phyloP scores from a whole-genome alignment of 2,329 filamentous ascomycete species.

The Colletotrichum sp. region DNA sequence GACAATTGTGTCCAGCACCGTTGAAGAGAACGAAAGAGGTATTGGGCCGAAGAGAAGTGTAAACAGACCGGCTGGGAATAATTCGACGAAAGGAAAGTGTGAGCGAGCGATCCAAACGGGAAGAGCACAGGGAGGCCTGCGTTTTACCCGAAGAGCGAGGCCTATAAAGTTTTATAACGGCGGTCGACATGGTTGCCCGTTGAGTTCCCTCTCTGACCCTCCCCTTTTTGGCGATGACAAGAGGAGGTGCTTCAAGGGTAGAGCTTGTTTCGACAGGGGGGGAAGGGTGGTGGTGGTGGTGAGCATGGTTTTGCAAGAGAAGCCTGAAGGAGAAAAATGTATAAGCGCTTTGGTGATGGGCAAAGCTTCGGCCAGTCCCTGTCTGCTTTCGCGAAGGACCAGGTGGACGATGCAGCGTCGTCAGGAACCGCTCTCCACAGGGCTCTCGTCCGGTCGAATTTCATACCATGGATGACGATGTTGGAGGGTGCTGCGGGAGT shows the following conservation, averaged over 20 bases:
- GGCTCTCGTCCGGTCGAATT: background rate
- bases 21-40: background rate
- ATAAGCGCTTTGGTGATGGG: background rate
- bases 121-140: background rate
- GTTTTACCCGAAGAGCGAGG: conserved; percentile 6
- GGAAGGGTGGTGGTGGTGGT: background rate
- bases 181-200: background rate
- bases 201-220: background rate
- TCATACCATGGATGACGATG: background rate
- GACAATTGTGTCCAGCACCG: conserved; percentile 18
- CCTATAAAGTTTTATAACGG: conserved; percentile 10
- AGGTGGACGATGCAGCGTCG: background rate
- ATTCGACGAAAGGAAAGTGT: conserved; percentile 1
- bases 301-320: background rate
- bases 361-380: background rate
- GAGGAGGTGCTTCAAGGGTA: background rate
- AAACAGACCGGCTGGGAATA: background rate
- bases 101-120: background rate
- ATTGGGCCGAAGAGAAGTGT: background rate
- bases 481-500: background rate
- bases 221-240: conserved; percentile 1
- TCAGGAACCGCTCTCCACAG: background rate
- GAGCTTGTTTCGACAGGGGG: conserved; percentile 17
- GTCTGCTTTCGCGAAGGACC: background rate
- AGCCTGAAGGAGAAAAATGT: background rate